Evolutionary conservation across 2,329 filamentous ascomycete genomes (phyloP).

Genomic region (Blastomyces percursus): DNA sequence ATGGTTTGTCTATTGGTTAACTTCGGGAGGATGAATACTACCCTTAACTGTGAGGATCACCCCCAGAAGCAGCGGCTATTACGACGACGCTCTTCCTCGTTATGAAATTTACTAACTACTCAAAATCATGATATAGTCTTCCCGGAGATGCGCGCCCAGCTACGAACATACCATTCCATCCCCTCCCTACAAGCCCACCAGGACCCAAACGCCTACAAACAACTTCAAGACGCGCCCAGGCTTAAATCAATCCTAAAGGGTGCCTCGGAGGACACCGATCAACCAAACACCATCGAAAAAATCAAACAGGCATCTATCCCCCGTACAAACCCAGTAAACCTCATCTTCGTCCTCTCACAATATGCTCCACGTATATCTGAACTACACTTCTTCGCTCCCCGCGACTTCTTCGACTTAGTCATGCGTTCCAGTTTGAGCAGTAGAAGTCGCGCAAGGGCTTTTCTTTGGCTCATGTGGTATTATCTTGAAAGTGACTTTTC

Average conservation of each 20-base stretch:
- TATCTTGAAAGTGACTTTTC: conserved; percentile 95
- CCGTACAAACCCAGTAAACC: conserved; percentile 93
- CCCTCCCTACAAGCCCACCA: conserved; percentile 90
- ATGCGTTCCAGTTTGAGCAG: conserved; percentile 82
- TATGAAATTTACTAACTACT: conserved; percentile 3
- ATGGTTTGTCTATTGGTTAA: conserved; percentile 98
- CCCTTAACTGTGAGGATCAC: conserved; percentile 67
- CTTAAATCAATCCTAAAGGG: conserved; percentile 97
- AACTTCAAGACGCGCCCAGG: conserved; percentile 88
- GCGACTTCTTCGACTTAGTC: conserved; percentile 92
- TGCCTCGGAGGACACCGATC: conserved; percentile 78
- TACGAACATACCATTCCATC: conserved; percentile 96
- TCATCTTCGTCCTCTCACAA: conserved; percentile 88
- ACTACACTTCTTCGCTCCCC: conserved; percentile 70
- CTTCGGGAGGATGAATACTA: conserved; percentile 97
- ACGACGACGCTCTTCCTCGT: background rate
- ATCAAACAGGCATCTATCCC: conserved; percentile 59
- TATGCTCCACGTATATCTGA: conserved; percentile 87
- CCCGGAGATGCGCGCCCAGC: conserved; percentile 95
- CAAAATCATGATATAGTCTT: conserved; percentile 55
- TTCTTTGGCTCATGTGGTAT: conserved; percentile 98
- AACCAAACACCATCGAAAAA: conserved; percentile 73
- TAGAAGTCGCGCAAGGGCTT: conserved; percentile 70
- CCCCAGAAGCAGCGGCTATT: conserved; percentile 6
- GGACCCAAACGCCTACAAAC: conserved; percentile 93